Evolutionary conservation across 1,139 yeast species (phyloP), one percentile per base, ranked within the genome.

Genomic region (Taphrina pruni): DNA sequence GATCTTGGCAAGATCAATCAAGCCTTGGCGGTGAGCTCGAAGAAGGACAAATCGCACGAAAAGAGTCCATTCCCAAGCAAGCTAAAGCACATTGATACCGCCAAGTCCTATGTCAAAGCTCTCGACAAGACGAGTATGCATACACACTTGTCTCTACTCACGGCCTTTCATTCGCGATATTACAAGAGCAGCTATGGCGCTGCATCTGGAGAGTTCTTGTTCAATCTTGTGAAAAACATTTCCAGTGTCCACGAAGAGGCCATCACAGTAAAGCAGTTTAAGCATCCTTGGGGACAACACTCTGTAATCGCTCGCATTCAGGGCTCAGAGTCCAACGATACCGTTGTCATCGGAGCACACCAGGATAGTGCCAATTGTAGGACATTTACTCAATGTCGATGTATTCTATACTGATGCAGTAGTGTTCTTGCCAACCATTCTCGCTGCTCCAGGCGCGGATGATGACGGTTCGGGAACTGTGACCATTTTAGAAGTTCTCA

Each of bases 381-480:
- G 58, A n/a, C 51, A 46, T 46, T 46, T 20, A 39, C 43, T 45
- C 6, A 45, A 3, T 8, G 8, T 14, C 6, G 48, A 14, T 51
- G 38, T 51, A 5, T 17, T 14, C 12, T n/a, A 2, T 26, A 51
- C 43, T 21, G 9, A 50, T 20, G 5, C 8, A 6, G 14, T 26
- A 54, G 58, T 90, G 71, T 74, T 90, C 65, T 82, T 90, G 71
- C 97, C 97, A n/a, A 82, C 81, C 64, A 72, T 87, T 26, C 76
- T 88, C 74, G 83, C 86, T 60, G 92, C 97, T 0, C 98, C 98
- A 0, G 99, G 98, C 6, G 97, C 97, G 3, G 98, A 93, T 77
- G 99, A 93, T 75, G 91, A 93, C 77, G 97, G 97, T 0, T 87
- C 94, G 3, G 98, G 98, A 8, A 88, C 93, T 2, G 87, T 88